Conservation (phyloP, 352 stramenopile species). For the Globisporangium okanoganense region DNA sequence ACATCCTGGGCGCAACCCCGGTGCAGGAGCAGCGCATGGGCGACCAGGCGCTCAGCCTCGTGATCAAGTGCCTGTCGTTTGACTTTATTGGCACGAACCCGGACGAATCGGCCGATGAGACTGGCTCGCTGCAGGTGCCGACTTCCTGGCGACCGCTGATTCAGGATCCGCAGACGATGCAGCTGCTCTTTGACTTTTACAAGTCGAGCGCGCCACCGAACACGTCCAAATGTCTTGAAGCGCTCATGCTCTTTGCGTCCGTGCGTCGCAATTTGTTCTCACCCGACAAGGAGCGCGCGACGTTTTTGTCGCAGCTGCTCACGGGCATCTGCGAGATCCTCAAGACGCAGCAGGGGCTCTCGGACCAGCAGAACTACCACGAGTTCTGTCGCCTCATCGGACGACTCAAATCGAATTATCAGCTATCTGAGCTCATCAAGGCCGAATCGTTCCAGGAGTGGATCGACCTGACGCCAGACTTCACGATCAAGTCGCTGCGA, state of each 20-base stretch:
- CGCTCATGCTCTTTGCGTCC: slow-evolving; percentile 94
- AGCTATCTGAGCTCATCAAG: slow-evolving; percentile 97
- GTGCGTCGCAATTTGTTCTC: slow-evolving; percentile 96
- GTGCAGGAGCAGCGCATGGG: slow-evolving; percentile 92
- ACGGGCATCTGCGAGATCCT: slow-evolving; percentile 94
- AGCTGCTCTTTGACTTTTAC: slow-evolving; percentile 98
- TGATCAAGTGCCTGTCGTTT: slow-evolving; percentile 96
- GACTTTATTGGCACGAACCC: slow-evolving; percentile 99
- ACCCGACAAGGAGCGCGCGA: slow-evolving; percentile 93
- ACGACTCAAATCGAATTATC: slow-evolving; percentile 97
- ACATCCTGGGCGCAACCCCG: slow-evolving; percentile 70
- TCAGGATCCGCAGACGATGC: slow-evolving; percentile 92
- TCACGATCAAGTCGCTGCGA: slow-evolving; percentile 96
- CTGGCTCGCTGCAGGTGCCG: slow-evolving; percentile 96
- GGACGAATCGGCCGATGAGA: slow-evolving; percentile 97
- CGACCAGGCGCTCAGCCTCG: slow-evolving; percentile 90
- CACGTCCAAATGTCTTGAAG: slow-evolving; percentile 94
- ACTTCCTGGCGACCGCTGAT: slow-evolving; percentile 94
- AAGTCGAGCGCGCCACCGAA: slow-evolving; percentile 90
- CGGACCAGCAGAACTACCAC: slow-evolving; percentile 99
- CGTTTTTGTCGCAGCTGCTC: slow-evolving; percentile 93
- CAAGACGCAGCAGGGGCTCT: slow-evolving; percentile 92
- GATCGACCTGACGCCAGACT: slow-evolving; percentile 94
- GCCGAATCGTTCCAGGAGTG: slow-evolving; percentile 96
- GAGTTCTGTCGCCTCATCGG: slow-evolving; percentile 98